Percentiles rank a stretch among this genome's conserved stretches.
phyloP scores from a whole-genome alignment of 345 rosid species.

The Eucalyptus caleyi region DNA sequence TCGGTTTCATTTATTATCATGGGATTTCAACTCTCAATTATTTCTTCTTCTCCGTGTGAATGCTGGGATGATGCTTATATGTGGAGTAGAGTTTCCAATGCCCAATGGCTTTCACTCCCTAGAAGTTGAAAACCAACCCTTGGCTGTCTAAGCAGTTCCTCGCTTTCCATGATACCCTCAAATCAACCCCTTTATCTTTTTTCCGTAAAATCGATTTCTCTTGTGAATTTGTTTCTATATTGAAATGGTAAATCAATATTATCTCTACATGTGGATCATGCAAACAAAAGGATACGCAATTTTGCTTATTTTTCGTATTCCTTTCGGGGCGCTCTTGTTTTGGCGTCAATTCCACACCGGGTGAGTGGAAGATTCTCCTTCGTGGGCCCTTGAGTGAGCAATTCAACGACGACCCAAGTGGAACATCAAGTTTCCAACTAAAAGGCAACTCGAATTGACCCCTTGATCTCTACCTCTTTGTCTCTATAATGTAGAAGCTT shows the following conservation, averaged over 20 bases:
- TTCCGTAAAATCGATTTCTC: neutral
- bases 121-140: neutral
- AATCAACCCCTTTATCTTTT: neutral
- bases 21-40: too few relatives aligned
- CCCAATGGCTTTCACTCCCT: neutral
- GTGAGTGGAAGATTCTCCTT: neutral
- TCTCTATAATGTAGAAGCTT: neutral
- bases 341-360: neutral
- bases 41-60: neutral
- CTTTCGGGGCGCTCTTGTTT: neutral
- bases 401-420: neutral
- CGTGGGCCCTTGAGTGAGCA: neutral
- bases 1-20: rapidly evolving
- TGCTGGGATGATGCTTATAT: conserved; percentile 49
- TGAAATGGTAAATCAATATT: neutral
- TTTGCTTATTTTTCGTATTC: neutral
- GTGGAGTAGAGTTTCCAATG: conserved; percentile 25
- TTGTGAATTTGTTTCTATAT: neutral
- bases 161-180: neutral
- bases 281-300: neutral
- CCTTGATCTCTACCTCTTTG: neutral
- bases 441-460: neutral
- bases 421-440: neutral
- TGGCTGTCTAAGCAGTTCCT: neutral
- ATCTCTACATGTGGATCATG: neutral